These are phyloP conservation scores for Spathaspora passalidarum DNA, from an alignment of 805 yeast genomes.

Conservation along the genomic window DNA sequence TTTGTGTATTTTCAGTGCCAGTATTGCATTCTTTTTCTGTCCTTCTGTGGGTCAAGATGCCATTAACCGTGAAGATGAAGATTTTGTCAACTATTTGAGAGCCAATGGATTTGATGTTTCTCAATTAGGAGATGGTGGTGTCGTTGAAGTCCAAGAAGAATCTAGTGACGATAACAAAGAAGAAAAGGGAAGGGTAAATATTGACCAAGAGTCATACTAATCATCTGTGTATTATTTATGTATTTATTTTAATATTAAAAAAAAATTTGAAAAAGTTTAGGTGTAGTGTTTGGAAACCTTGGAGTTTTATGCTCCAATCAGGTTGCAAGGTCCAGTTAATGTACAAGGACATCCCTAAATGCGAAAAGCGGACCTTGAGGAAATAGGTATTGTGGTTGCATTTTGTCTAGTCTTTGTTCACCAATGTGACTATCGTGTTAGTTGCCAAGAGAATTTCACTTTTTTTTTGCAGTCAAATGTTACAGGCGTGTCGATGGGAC, in stretches of 20 bases:
- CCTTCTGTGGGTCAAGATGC: slow-evolving; percentile 85
- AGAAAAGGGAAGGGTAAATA: neutral
- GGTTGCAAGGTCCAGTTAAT: too few species aligned
- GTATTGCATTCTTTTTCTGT: slow-evolving; percentile 63
- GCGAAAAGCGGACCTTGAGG: too few species aligned
- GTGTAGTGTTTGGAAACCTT: neutral
- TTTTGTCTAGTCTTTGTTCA: too few species aligned
- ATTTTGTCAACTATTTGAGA: slow-evolving; percentile 63
- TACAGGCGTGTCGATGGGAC: too few species aligned
- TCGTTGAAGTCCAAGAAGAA: neutral
- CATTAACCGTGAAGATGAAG: slow-evolving; percentile 71
- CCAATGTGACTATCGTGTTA: too few species aligned
- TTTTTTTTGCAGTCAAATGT: neutral
- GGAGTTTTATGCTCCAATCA: too few species aligned
- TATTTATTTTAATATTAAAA: neutral
- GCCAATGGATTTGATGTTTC: slow-evolving; percentile 68
- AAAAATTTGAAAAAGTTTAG: neutral
- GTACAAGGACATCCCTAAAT: too few species aligned
- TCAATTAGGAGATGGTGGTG: slow-evolving; percentile 46
- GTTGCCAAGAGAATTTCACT: neutral
- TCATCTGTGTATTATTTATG: neutral
- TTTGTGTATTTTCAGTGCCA: slow-evolving; percentile 68
- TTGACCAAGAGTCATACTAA: neutral
- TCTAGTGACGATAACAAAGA: neutral
- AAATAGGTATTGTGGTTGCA: too few species aligned